Conservation (phyloP, 2,329 filamentous ascomycete species). For the Fusarium sublunatum region DNA sequence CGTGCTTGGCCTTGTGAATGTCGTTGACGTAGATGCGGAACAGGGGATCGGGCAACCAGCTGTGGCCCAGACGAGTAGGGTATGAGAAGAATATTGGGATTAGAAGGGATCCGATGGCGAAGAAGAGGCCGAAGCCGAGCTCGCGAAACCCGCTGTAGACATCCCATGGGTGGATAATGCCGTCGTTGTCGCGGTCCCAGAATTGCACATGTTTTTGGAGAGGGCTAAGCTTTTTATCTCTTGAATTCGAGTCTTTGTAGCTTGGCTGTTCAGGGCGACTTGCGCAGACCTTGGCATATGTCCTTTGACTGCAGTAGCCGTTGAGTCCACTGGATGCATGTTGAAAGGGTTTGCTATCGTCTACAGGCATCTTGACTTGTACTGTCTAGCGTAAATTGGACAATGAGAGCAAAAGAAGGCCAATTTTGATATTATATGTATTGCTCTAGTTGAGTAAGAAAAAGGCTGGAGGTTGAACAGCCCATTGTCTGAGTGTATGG, state of each 20-base stretch:
- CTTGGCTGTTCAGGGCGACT: background rate
- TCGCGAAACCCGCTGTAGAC: slow-evolving; percentile 55
- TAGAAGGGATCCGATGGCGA: slow-evolving; percentile 55
- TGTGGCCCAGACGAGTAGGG: slow-evolving; percentile 51
- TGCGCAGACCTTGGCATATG: background rate
- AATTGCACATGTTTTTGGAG: slow-evolving; percentile 57
- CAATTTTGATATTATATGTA: too few species aligned
- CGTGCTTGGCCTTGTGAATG: slow-evolving; percentile 59
- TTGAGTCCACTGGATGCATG: background rate
- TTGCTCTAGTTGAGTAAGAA: background rate
- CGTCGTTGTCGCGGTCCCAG: slow-evolving; percentile 56
- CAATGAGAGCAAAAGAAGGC: too few species aligned
- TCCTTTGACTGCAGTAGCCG: background rate
- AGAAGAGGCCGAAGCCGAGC: slow-evolving; percentile 54
- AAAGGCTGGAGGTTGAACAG: background rate
- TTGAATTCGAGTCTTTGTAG: rapidly evolving
- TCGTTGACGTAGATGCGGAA: slow-evolving; percentile 53
- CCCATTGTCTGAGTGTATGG: background rate
- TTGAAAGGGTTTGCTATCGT: background rate
- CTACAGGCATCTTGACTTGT: slow-evolving; percentile 1
- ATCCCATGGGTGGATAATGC: slow-evolving; percentile 54
- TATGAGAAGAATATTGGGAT: slow-evolving; percentile 60
- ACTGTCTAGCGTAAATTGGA: too few species aligned
- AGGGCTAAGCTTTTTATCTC: background rate
- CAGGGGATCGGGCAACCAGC: slow-evolving; percentile 53